A percentile compares a stretch with the other conserved stretches of the same genome.
Conservation (phyloP, 2,329 filamentous ascomycete species). For the Rutstroemia sp. region DNA sequence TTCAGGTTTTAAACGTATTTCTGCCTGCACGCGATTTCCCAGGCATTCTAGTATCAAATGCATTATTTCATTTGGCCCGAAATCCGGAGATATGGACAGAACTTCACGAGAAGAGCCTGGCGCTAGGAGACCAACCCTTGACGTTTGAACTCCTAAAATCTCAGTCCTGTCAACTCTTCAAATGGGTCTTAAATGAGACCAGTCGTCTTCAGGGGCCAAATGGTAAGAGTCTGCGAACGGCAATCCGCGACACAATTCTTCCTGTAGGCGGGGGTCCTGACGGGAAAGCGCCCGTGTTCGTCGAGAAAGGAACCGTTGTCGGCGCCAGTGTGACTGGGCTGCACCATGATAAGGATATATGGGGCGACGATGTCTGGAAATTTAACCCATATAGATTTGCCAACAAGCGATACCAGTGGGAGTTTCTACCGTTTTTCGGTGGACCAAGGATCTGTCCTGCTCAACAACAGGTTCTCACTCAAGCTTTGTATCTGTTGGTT, state of each 20-base stretch:
- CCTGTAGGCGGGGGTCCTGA: not conserved
- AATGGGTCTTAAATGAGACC: not conserved
- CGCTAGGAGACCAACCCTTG: not conserved
- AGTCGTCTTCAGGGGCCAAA: not conserved
- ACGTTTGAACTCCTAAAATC: not conserved
- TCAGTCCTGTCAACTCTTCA: not conserved
- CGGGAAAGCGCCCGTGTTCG: not conserved
- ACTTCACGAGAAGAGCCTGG: not conserved
- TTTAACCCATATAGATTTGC: not conserved
- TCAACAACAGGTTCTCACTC: not conserved
- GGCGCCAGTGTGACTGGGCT: not conserved
- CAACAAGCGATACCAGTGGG: not conserved
- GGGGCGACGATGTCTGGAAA: slow-evolving; percentile 31
- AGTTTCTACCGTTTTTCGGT: not conserved
- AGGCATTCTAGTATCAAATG: not conserved
- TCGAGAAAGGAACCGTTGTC: not conserved
- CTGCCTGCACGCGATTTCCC: not conserved
- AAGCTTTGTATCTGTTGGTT: not conserved
- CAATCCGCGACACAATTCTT: not conserved
- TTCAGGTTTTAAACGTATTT: not conserved
- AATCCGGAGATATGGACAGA: not conserved
- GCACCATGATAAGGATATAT: not conserved
- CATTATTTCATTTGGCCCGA: not conserved
- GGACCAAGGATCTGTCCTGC: not conserved
- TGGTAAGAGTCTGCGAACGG: not conserved